phyloP scores from a whole-genome alignment of 2,329 filamentous ascomycete genomes.

The Pseudonectria foliicola region DNA sequence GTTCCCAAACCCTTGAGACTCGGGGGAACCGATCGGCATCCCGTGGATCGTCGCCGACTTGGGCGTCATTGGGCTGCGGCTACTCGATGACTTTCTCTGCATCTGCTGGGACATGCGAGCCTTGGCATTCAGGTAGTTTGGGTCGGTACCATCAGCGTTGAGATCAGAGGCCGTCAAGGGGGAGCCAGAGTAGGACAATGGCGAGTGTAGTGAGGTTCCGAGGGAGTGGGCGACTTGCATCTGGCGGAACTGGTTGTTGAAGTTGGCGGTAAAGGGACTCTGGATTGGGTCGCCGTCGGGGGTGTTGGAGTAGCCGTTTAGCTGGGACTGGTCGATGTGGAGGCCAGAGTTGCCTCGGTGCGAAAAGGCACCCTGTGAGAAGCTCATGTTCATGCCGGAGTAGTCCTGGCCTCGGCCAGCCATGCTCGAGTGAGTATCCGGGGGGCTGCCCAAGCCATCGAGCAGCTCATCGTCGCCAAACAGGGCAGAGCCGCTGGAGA shows the following conservation, averaged over 20 bases:
- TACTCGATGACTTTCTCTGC: slow-evolving; percentile 67
- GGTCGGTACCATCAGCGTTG: slow-evolving; percentile 42
- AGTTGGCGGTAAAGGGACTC: slow-evolving; percentile 76
- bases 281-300: slow-evolving; percentile 88
- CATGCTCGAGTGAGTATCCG: slow-evolving; percentile 44
- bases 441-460: slow-evolving; percentile 58
- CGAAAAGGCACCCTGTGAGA: slow-evolving; percentile 43
- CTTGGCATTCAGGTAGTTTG: slow-evolving; percentile 56
- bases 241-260: slow-evolving; percentile 72
- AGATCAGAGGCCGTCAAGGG: slow-evolving; percentile 39
- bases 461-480: slow-evolving; percentile 86
- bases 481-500: slow-evolving; percentile 68
- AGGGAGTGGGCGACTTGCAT: slow-evolving; percentile 55
- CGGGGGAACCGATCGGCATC: slow-evolving; percentile 59
- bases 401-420: slow-evolving; percentile 51
- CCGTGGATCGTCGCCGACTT: slow-evolving; percentile 73
- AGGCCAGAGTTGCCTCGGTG: slow-evolving; percentile 51
- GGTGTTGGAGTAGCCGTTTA: slow-evolving; percentile 81
- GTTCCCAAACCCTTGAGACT: slow-evolving; percentile 66
- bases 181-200: slow-evolving; percentile 33
- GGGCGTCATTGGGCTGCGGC: slow-evolving; percentile 74
- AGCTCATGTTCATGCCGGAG: slow-evolving; percentile 51
- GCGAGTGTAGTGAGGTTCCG: slow-evolving; percentile 40
- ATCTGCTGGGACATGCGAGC: slow-evolving; percentile 54
- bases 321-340: slow-evolving; percentile 59